These are phyloP conservation scores for Irpex sp. DNA, from an alignment of 1,284 basidiomycete species.

Conservation along the genomic window DNA sequence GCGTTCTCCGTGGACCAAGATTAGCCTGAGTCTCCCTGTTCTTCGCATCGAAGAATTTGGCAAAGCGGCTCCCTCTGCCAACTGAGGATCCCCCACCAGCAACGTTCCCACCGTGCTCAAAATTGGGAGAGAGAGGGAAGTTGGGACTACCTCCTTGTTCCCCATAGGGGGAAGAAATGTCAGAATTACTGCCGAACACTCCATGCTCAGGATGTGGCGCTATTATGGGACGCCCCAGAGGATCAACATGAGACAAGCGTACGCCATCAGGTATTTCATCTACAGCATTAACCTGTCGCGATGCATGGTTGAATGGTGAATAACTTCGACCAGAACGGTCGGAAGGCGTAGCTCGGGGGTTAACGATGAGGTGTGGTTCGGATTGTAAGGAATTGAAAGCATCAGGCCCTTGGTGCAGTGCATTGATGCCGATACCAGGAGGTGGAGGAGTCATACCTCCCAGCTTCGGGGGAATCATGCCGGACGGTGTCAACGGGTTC, in stretches of 20 bases:
- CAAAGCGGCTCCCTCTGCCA: slow-evolving; percentile 73
- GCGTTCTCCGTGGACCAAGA: slow-evolving; percentile 12
- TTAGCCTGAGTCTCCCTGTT: slow-evolving; percentile 39
- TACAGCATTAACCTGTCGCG: slow-evolving; percentile 27
- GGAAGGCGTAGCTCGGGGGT: slow-evolving; percentile 18
- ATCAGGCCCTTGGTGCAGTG: slow-evolving; percentile 14
- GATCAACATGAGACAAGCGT: slow-evolving; percentile 28
- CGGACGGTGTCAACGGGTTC: slow-evolving; percentile 16
- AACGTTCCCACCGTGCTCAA: slow-evolving; percentile 22
- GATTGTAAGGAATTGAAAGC: slow-evolving; percentile 10
- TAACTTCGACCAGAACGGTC: slow-evolving; percentile 38
- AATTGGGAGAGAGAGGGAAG: slow-evolving; percentile 13
- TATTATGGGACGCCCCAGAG: slow-evolving; percentile 27
- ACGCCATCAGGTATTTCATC: slow-evolving; percentile 38
- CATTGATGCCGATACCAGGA: slow-evolving; percentile 12
- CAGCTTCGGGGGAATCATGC: slow-evolving; percentile 13
- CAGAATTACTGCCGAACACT: slow-evolving; percentile 17
- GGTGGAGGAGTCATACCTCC: slow-evolving; percentile 7
- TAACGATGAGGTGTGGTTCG: slow-evolving; percentile 22
- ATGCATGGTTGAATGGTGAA: slow-evolving; percentile 55
- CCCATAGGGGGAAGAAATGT: slow-evolving; percentile 29
- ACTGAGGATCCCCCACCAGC: slow-evolving; percentile 35
- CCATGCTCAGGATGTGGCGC: background rate
- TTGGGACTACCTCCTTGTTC: slow-evolving; percentile 22
- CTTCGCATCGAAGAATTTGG: slow-evolving; percentile 80